Percentiles rank a stretch among this genome's conserved stretches.
Conservation (phyloP, 2,329 filamentous ascomycete genomes). For the Immersiporthe knoxdaviesiana region DNA sequence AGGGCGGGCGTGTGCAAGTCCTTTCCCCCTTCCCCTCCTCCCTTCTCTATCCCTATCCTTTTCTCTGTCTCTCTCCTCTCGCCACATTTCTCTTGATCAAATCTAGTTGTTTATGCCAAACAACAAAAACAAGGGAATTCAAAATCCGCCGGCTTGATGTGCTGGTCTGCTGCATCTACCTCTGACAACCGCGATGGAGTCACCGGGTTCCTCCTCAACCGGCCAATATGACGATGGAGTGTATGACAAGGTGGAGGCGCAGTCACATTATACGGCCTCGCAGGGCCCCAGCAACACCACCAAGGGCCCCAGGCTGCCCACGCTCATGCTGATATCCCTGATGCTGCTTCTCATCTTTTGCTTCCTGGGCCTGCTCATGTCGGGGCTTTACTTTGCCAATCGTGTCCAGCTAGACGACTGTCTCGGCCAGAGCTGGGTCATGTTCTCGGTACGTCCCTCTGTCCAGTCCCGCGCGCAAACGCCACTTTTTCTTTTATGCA, state of each 20-base stretch:
- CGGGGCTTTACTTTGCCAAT: constrained; percentile 25
- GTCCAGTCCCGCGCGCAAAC: too few species aligned
- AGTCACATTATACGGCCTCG: constrained; percentile 14
- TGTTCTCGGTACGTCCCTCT: constrained; percentile 28
- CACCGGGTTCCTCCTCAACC: constrained; percentile 16
- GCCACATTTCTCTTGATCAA: neutral
- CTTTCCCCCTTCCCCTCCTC: too few species aligned
- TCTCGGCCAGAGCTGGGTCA: constrained; percentile 29
- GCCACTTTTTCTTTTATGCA: neutral
- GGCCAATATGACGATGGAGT: constrained; percentile 23
- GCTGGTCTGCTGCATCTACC: neutral
- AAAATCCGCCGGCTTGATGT: constrained; percentile 9
- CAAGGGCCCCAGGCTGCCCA: constrained; percentile 15
- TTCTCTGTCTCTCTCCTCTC: neutral
- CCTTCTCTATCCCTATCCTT: neutral
- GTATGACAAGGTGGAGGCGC: constrained; percentile 23
- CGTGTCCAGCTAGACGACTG: constrained; percentile 20
- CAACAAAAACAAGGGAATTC: too few species aligned
- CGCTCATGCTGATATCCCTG: constrained; percentile 17
- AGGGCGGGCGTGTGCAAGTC: neutral
- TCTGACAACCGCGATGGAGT: constrained; percentile 17
- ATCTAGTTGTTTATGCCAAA: neutral
- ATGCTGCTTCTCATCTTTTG: constrained; percentile 25
- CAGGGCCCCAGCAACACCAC: neutral
- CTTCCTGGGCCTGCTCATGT: constrained; percentile 25